Percentiles rank a stretch among this genome's conserved stretches.
phyloP scores from a whole-genome alignment of 2,329 filamentous ascomycete genomes.

The Daldinia eschscholtzii region DNA sequence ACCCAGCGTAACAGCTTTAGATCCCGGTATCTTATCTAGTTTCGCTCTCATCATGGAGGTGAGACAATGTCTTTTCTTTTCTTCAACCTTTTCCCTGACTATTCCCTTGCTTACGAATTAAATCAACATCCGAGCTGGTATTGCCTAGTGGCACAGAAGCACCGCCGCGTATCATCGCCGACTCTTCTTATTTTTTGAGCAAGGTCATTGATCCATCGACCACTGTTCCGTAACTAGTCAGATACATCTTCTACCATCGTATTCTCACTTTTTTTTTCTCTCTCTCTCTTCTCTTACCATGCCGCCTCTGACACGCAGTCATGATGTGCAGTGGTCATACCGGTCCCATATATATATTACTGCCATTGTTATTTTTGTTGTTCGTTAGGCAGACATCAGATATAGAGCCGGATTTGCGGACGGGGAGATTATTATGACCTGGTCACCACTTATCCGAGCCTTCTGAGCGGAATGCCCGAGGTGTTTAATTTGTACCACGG shows the following conservation, averaged over 20 bases:
- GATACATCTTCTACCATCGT: conserved; percentile 17
- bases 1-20: conserved; percentile 42
- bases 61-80: conserved; percentile 46
- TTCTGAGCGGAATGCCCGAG: conserved; percentile 41
- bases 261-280: conserved; percentile 19
- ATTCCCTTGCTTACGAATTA: conserved; percentile 41
- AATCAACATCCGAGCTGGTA: conserved; percentile 25
- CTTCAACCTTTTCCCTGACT: conserved; percentile 19
- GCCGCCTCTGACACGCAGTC: conserved; percentile 34
- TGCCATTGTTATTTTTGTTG: conserved; percentile 34
- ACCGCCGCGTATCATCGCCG: conserved; percentile 41
- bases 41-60: conserved; percentile 47
- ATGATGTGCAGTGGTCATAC: conserved; percentile 31
- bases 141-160: conserved; percentile 46
- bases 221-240: conserved; percentile 25
- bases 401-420: conserved; percentile 45
- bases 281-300: conserved; percentile 20
- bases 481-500: conserved; percentile 50
- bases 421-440: conserved; percentile 43
- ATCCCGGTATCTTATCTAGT: conserved; percentile 28
- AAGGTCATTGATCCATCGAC: conserved; percentile 34
- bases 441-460: conserved; percentile 38
- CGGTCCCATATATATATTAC: conserved; percentile 27
- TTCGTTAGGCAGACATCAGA: conserved; percentile 45
- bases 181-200: conserved; percentile 27